phyloP scores from a whole-genome alignment of 352 stramenopile species.

The Globisporangium rhizosaccharum region DNA sequence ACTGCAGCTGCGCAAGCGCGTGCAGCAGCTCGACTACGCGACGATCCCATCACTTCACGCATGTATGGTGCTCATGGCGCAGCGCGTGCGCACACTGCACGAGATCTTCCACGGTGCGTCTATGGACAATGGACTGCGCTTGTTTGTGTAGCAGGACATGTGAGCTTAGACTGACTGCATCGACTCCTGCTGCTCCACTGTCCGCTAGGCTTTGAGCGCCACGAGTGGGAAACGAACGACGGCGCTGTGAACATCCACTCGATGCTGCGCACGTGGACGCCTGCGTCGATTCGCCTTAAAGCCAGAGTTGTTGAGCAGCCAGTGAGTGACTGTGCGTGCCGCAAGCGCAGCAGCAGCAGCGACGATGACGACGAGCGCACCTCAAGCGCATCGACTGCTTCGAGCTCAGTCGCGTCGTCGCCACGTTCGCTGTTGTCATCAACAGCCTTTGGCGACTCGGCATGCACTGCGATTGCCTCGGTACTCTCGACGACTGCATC shows the following conservation, averaged over 20 bases:
- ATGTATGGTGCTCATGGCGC: constrained; percentile 57
- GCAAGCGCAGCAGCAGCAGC: neutral
- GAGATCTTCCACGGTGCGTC: constrained; percentile 49
- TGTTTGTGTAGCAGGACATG: too few species aligned
- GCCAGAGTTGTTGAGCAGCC: constrained; percentile 27
- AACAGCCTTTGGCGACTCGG: neutral
- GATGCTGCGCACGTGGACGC: constrained; percentile 66
- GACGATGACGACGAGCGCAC: neutral
- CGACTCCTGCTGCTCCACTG: neutral
- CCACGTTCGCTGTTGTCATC: neutral
- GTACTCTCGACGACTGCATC: neutral
- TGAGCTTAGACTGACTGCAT: too few species aligned
- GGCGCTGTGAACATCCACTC: constrained; percentile 68
- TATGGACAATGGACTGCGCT: constrained; percentile 4
- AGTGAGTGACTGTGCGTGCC: constrained; percentile 19
- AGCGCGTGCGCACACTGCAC: constrained; percentile 30
- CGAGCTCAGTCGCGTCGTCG: neutral
- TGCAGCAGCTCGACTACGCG: constrained; percentile 52
- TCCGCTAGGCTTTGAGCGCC: constrained; percentile 34
- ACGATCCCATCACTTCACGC: constrained; percentile 53
- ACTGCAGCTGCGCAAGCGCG: constrained; percentile 21
- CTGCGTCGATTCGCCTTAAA: constrained; percentile 15
- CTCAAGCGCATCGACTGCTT: neutral
- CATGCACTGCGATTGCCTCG: neutral
- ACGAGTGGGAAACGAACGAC: constrained; percentile 69